A percentile compares a stretch with the other conserved stretches of the same genome.
These are phyloP conservation scores for Castanopsis chinensis DNA, from an alignment of 306 rosid species.

Conservation along the genomic window DNA sequence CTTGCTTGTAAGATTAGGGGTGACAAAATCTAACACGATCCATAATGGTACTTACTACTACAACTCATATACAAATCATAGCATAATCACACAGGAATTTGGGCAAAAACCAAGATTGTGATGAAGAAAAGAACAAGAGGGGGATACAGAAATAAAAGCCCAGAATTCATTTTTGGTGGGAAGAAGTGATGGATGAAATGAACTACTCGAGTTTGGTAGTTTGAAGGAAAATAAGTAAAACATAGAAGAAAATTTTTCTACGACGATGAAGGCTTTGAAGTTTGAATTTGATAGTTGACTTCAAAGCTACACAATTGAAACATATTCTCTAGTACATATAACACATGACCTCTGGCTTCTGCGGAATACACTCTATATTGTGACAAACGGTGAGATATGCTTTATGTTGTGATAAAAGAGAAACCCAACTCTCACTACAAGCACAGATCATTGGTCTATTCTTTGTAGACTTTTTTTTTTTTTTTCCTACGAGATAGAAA, in stretches of 20 bases:
- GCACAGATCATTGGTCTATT: neutral
- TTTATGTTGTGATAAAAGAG: too few species aligned
- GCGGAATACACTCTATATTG: too few species aligned
- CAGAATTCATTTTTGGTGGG: slow-evolving; percentile 27
- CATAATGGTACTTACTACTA: slow-evolving; percentile 20
- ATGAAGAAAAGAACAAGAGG: neutral
- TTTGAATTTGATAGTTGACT: neutral
- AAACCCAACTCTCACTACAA: neutral
- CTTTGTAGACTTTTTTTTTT: too few species aligned
- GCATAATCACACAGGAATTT: slow-evolving; percentile 21
- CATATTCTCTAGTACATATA: neutral
- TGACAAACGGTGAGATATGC: too few species aligned
- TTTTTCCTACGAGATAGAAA: too few species aligned
- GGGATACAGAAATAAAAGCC: neutral
- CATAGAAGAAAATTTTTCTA: neutral
- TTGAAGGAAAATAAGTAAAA: neutral
- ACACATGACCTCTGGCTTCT: neutral
- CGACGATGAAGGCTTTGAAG: neutral
- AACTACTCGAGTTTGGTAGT: neutral
- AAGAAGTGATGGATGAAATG: neutral
- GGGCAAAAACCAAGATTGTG: slow-evolving; percentile 17
- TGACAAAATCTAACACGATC: neutral
- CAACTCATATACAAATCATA: slow-evolving; percentile 20
- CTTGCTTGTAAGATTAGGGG: too few species aligned
- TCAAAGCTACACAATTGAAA: neutral